Percentiles rank a stretch among this genome's conserved stretches.
Evolutionary conservation across 805 yeast species (phyloP).

Genomic region (Wickerhamiella kurtzmanii): DNA sequence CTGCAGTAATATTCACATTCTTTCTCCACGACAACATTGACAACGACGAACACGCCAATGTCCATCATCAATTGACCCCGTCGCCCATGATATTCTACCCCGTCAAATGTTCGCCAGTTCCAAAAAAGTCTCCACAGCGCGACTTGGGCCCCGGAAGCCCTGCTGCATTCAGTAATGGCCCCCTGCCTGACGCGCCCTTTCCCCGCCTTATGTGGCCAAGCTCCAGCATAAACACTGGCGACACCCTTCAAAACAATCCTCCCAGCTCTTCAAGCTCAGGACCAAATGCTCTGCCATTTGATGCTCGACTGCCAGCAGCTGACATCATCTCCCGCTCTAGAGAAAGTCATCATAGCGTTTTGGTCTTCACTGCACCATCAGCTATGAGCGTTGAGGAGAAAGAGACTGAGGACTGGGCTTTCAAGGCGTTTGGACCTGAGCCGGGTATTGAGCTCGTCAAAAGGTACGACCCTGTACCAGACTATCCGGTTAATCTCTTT

Average conservation of each 20-base stretch:
- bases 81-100: neutral
- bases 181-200: neutral
- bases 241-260: no score
- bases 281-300: neutral
- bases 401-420: constrained; percentile 18
- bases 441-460: constrained; percentile 11
- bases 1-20: no score
- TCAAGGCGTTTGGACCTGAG: constrained; percentile 15
- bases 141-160: neutral
- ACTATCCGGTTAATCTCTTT: constrained; percentile 3
- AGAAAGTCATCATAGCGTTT: no score
- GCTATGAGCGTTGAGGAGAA: constrained; percentile 8
- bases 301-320: no score
- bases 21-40: neutral
- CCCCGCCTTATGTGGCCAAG: neutral
- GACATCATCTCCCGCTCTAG: neutral
- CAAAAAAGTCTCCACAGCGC: neutral
- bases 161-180: neutral
- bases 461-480: constrained; percentile 5
- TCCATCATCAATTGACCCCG: neutral
- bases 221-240: no score
- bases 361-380: neutral
- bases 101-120: neutral
- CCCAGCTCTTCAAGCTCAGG: neutral
- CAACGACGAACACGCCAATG: neutral